phyloP scores from a whole-genome alignment of 306 rosid species.

The Cicer pinnatifidum region DNA sequence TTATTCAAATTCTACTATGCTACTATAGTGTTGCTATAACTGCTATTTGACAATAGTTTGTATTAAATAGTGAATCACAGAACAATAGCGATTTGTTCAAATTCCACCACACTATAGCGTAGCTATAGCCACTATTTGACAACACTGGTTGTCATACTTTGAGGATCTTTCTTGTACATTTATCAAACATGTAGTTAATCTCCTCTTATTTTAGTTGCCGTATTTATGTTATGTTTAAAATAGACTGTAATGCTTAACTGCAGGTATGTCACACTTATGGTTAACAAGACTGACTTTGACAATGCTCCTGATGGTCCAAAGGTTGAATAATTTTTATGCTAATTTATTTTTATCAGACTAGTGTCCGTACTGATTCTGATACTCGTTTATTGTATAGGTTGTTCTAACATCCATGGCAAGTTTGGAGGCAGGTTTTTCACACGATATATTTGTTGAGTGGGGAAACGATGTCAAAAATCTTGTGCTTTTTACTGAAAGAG shows the following conservation, averaged over 20 bases:
- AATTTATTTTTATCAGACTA: slow-evolving; percentile 34
- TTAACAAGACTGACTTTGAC: slow-evolving; percentile 85
- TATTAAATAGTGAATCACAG: too few species aligned
- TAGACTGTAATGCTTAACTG: slow-evolving; percentile 49
- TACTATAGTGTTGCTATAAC: too few species aligned
- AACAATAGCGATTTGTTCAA: too few species aligned
- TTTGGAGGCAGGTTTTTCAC: slow-evolving; percentile 98
- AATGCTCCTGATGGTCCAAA: slow-evolving; percentile 93
- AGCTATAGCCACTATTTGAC: too few species aligned
- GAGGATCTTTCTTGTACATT: not conserved
- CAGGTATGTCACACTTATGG: slow-evolving; percentile 71
- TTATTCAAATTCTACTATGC: too few species aligned
- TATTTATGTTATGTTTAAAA: slow-evolving; percentile 42
- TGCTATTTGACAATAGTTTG: too few species aligned
- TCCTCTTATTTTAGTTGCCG: slow-evolving; percentile 28
- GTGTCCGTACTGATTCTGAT: slow-evolving; percentile 34
- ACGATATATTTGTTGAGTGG: slow-evolving; percentile 95
- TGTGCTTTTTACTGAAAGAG: slow-evolving; percentile 90
- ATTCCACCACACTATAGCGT: too few species aligned
- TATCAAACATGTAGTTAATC: slow-evolving; percentile 5
- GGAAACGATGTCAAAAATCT: slow-evolving; percentile 78
- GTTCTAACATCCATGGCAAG: slow-evolving; percentile 98
- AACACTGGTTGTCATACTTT: not conserved
- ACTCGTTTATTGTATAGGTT: slow-evolving; percentile 58
- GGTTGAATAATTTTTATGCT: slow-evolving; percentile 55